These are phyloP conservation scores for Backusella macrospora DNA, from an alignment of 192 early-diverging fungal species.

Conservation along the genomic window DNA sequence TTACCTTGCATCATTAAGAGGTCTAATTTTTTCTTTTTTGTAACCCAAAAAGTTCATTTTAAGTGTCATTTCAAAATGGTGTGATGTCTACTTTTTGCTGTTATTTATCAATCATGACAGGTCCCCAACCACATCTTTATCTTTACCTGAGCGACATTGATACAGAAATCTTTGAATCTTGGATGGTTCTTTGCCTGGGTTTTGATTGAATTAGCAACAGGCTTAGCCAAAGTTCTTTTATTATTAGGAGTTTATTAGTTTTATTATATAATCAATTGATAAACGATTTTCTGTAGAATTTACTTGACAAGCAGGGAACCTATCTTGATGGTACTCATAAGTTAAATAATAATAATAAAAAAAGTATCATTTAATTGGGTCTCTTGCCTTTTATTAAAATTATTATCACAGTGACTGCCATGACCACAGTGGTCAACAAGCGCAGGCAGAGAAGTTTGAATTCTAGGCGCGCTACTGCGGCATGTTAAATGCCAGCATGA, in stretches of 20 bases:
- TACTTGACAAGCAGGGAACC: conserved; percentile 35
- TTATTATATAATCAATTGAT: background rate
- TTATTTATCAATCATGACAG: too few species aligned
- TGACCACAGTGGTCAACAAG: too few species aligned
- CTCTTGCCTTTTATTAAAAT: too few species aligned
- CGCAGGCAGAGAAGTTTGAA: too few species aligned
- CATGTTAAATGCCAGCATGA: too few species aligned
- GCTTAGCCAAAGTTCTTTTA: conserved; percentile 44
- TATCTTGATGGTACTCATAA: conserved; percentile 34
- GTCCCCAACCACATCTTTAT: background rate
- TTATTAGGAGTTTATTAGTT: background rate
- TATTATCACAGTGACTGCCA: too few species aligned
- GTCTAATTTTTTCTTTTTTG: conserved; percentile 72
- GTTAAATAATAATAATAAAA: background rate
- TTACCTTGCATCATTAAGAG: conserved; percentile 74
- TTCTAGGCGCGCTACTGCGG: too few species aligned
- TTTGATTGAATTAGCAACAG: conserved; percentile 45
- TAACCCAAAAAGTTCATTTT: conserved; percentile 84
- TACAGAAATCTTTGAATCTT: conserved; percentile 69
- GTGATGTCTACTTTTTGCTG: conserved; percentile 47
- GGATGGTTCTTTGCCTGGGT: conserved; percentile 52
- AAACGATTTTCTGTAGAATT: background rate
- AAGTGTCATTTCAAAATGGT: conserved; percentile 81
- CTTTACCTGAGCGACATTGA: conserved; percentile 71
- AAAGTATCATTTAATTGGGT: background rate